A percentile compares a stretch with the other conserved stretches of the same genome.
phyloP scores from a whole-genome alignment of 441 rosid species.

The Viola pubescens region DNA sequence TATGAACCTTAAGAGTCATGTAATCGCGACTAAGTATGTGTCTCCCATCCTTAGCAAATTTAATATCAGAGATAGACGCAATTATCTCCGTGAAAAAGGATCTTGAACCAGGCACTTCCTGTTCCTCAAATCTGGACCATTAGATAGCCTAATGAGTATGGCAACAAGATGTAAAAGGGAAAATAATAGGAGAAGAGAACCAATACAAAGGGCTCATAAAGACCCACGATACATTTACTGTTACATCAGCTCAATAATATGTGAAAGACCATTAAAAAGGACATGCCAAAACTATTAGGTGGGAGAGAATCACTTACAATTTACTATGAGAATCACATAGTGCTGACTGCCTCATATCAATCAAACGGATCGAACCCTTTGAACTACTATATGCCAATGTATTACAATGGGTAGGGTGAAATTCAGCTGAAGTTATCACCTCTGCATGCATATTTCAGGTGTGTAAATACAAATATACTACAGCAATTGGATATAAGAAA shows the following conservation, averaged over 20 bases:
- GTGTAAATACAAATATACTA: not conserved
- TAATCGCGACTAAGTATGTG: slow-evolving; percentile 89
- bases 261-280: slow-evolving; percentile 2
- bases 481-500: not conserved
- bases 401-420: slow-evolving; percentile 83
- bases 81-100: slow-evolving; percentile 95
- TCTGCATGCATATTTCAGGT: slow-evolving; percentile 36
- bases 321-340: slow-evolving; percentile 55
- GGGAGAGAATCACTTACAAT: slow-evolving; percentile 34
- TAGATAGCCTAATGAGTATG: not conserved
- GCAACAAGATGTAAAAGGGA: slow-evolving; percentile 1
- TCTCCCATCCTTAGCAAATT: slow-evolving; percentile 80
- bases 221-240: not conserved
- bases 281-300: not conserved
- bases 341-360: slow-evolving; percentile 89
- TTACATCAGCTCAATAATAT: not conserved
- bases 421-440: slow-evolving; percentile 93
- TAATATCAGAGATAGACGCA: slow-evolving; percentile 90
- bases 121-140: slow-evolving; percentile 72
- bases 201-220: not conserved
- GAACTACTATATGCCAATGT: slow-evolving; percentile 84
- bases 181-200: not conserved
- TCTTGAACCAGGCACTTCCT: slow-evolving; percentile 69
- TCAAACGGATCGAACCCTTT: slow-evolving; percentile 74
- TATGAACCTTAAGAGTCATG: slow-evolving; percentile 88